phyloP scores from a whole-genome alignment of 768 basidiomycete species.

The Trametes sanguinea region DNA sequence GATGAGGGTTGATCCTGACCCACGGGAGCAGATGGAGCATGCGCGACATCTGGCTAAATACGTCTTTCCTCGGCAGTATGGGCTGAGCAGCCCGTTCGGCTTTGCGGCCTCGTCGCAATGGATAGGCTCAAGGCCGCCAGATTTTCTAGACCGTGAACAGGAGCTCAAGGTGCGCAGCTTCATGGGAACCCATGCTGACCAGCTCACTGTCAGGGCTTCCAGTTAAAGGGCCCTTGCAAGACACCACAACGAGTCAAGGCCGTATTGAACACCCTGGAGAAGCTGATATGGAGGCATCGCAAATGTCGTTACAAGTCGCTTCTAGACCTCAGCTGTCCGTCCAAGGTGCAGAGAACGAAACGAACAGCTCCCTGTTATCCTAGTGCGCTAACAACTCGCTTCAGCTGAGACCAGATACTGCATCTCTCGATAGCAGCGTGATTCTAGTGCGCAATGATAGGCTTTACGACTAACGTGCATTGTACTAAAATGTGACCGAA shows the following conservation, averaged over 20 bases:
- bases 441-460: constrained; percentile 52
- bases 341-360: constrained; percentile 54
- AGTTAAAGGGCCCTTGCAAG: constrained; percentile 48
- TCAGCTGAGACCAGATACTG: constrained; percentile 44
- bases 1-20: constrained; percentile 46
- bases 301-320: constrained; percentile 73
- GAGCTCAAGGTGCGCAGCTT: constrained; percentile 62
- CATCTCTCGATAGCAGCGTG: constrained; percentile 56
- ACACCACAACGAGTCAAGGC: constrained; percentile 75
- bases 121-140: constrained; percentile 29
- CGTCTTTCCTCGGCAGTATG: constrained; percentile 82
- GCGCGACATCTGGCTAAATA: constrained; percentile 76
- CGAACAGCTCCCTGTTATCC: neutral
- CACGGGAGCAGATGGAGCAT: constrained; percentile 47
- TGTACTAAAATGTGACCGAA: neutral
- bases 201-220: neutral
- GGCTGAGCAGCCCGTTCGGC: constrained; percentile 60
- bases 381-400: neutral
- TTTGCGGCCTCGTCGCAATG: constrained; percentile 13
- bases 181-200: neutral
- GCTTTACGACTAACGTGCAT: neutral
- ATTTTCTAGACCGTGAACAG: constrained; percentile 61
- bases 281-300: constrained; percentile 64
- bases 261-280: constrained; percentile 54
- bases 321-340: constrained; percentile 67